Base-by-base conservation (phyloP, 768 basidiomycete genomes). In the Leucocoprinus sp. region DNA sequence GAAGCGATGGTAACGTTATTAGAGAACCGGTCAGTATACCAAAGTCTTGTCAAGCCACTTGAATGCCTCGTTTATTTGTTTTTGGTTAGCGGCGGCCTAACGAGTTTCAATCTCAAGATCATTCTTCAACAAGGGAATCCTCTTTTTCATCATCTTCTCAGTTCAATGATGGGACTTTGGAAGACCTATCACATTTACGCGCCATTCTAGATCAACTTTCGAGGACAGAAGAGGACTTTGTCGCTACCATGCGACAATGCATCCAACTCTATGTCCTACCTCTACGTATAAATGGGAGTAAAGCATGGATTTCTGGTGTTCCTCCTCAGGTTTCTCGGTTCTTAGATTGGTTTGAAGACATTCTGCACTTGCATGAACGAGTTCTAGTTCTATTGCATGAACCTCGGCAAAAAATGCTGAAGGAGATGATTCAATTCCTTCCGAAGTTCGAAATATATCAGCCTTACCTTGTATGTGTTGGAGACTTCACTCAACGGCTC, bases 281-380 rank as follows among this genome's bases (percentile, higher is more conserved):
- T 0, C 72, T 96, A 7, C 81, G 88, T 6, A 70, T 77, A 2
- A 77, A 82, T 50, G 74, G 82, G 52, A 80, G 73, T 38, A 78
- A 78, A 42, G 58, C 68, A 1, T 96, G 92, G 89, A 82, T 95
- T 28, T 65, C 77, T 1, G 91, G 91, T 14, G 75, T 97, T 14
- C 90, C 91, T 0, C 50, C 66, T 2, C 73, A 80, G 27, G 70
- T 91, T 9, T 72, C 80, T 0, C 76, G 78, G 8, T 68, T 92
- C 17, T 80, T 97, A 50, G 90, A 93, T 60, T 90, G 87, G 82
- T 64, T 93, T 40, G 90, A 93, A 52, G 88, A 90, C 54, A 87
- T 97, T 50, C 69, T 84, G 8, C 80, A 82, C 43, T 66, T 93
- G 1, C 93, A 96, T 53, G 64, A 68, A 3, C 73, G 81, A 48